These are phyloP conservation scores for Sclerotiophoma versabilis DNA, from an alignment of 2,329 filamentous ascomycete species.

Conservation along the genomic window DNA sequence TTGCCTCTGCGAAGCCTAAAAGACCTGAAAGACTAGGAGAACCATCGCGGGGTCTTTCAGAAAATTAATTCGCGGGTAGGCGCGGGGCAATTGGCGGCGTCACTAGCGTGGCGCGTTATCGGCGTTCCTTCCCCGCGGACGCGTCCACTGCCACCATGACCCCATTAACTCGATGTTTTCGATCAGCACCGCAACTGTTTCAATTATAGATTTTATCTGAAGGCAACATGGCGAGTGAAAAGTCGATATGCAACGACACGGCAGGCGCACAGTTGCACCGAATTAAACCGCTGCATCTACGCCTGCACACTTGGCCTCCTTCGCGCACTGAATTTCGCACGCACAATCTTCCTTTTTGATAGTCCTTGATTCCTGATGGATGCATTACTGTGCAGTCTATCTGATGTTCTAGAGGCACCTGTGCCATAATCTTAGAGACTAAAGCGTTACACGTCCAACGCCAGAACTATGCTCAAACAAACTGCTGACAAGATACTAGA, in stretches of 20 bases:
- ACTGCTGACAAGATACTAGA: constrained; percentile 15
- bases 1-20: constrained; percentile 19
- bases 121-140: constrained; percentile 8
- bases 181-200: neutral
- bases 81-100: constrained; percentile 15
- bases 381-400: neutral
- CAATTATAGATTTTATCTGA: too few species aligned
- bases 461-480: neutral
- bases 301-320: too few species aligned
- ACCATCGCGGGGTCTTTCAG: constrained; percentile 14
- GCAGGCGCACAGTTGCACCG: too few species aligned
- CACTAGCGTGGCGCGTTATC: constrained; percentile 18
- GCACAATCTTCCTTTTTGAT: too few species aligned
- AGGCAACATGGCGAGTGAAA: too few species aligned
- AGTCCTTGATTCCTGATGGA: neutral
- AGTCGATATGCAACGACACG: too few species aligned
- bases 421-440: neutral
- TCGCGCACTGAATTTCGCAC: too few species aligned
- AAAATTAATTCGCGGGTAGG: constrained; percentile 2
- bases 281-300: too few species aligned
- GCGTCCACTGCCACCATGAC: too few species aligned
- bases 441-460: neutral
- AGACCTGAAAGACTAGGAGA: constrained; percentile 18
- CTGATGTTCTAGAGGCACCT: neutral
- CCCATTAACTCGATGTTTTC: too few species aligned